Conservation (phyloP, 257 asterid genomes). For the Scutellaria barbata region DNA sequence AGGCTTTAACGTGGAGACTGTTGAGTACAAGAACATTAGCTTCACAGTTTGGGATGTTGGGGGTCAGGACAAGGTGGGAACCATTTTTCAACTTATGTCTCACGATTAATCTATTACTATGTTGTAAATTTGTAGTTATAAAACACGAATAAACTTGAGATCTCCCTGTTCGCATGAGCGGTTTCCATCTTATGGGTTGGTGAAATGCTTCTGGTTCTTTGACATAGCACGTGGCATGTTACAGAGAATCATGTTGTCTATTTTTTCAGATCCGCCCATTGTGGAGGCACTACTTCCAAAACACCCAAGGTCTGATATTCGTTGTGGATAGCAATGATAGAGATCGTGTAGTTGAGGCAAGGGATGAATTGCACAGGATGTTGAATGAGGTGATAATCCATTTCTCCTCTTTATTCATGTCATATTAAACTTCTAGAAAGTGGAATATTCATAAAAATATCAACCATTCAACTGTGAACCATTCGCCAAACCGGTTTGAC, state of each 20-base stretch:
- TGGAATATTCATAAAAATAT: background rate
- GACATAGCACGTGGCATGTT: background rate
- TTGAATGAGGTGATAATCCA: slow-evolving; percentile 74
- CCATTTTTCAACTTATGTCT: background rate
- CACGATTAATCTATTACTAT: background rate
- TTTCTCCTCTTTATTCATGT: slow-evolving; percentile 1
- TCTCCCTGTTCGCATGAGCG: background rate
- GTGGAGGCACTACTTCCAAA: slow-evolving; percentile 99
- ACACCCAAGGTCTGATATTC: slow-evolving; percentile 93
- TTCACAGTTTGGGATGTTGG: slow-evolving; percentile 79
- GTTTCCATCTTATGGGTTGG: background rate
- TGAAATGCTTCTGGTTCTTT: background rate
- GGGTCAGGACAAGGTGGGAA: slow-evolving; percentile 67
- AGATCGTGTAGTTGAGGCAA: slow-evolving; percentile 93
- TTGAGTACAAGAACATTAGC: slow-evolving; percentile 74
- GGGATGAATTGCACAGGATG: slow-evolving; percentile 96
- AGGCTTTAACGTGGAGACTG: slow-evolving; percentile 74
- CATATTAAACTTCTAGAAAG: slow-evolving; percentile 7
- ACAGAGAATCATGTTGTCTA: slow-evolving; percentile 12
- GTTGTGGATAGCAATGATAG: slow-evolving; percentile 96
- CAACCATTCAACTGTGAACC: too few species aligned
- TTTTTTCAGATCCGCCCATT: slow-evolving; percentile 80
- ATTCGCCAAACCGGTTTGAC: too few species aligned
- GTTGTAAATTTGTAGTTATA: background rate
- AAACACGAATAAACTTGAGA: background rate